These are phyloP conservation scores for Kurtzmaniella fragi DNA, from an alignment of 805 yeast species.

Conservation along the genomic window DNA sequence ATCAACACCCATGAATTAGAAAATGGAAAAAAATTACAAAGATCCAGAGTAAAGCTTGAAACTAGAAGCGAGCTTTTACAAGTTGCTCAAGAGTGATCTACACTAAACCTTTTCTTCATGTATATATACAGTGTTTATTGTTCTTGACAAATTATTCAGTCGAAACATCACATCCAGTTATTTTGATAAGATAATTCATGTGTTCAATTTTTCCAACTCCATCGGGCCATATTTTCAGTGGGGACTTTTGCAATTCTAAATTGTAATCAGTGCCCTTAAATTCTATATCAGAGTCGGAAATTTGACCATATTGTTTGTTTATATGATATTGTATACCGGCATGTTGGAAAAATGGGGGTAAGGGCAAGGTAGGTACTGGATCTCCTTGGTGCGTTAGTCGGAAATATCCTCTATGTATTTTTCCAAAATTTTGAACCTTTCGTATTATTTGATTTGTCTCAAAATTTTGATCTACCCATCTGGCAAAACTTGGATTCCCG, in stretches of 20 bases:
- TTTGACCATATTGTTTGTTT: conserved; percentile 17
- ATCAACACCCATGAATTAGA: conserved; percentile 50
- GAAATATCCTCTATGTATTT: conserved; percentile 36
- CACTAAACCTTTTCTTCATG: background rate
- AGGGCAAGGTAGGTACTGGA: conserved; percentile 57
- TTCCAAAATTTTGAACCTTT: conserved; percentile 15
- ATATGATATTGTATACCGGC: conserved; percentile 51
- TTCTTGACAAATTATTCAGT: no score
- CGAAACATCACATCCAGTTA: conserved; percentile 30
- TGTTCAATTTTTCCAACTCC: conserved; percentile 25
- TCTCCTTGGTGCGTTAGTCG: conserved; percentile 59
- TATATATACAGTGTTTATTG: background rate
- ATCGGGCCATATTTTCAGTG: conserved; percentile 16
- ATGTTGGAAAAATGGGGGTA: conserved; percentile 38
- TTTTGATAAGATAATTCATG: conserved; percentile 23
- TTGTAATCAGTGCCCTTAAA: background rate
- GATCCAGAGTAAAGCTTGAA: conserved; percentile 54
- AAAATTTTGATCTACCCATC: conserved; percentile 50
- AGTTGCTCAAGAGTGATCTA: conserved; percentile 8
- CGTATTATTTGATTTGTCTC: conserved; percentile 24
- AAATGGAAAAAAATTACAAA: conserved; percentile 45
- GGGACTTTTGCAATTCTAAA: conserved; percentile 1
- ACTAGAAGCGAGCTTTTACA: conserved; percentile 45
- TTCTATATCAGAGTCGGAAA: background rate
- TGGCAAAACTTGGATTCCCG: conserved; percentile 48